Base-by-base conservation (phyloP, 192 early-diverging fungal species). In the Umbelopsis isabellina region DNA sequence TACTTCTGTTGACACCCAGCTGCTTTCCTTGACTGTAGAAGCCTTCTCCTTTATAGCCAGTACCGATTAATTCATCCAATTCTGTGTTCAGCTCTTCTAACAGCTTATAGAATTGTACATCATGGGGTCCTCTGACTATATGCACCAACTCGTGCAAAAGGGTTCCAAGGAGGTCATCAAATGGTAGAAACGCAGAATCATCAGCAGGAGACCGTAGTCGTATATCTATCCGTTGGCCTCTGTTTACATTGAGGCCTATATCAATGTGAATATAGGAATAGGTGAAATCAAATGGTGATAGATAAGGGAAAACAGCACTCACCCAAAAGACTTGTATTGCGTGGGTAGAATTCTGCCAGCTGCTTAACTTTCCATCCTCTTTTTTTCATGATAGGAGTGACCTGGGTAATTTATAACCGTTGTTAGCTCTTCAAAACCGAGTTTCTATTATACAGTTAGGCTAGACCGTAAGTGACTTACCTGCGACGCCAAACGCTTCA, bases 171-270 rank as follows among this genome's bases (percentile, higher is more conserved):
- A 93, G 69, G 49, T 85, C 82, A 47, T 90, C 79, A 49, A 86
- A 88, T 25, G 83, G 80, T 15, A 86, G 70, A 79, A 94, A 93
- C 15, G 21, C 12, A 3, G 44, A 79, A n/a, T 83, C 74, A 66
- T 89, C 83, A 50, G 76, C 71, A 44, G 80, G 76, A 25, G 74
- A 75, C 22, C 92, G 81, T 50, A 94, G 72, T n/a, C 93, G 79
- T 23, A 94, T 76, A 41, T 79, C 72, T 68, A 94, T 92, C 68
- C 85, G 85, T 21, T 74, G 65, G 3, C 92, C 91, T 21, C 77
- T 70, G 82, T 93, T 89, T n/a, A 85, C 77, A 75, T 94, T 94
- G 47, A 89, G 71, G 8, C 93, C 93, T 65, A 83, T 45, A 61
- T 12, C 67, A 35, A 8, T 18, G 27, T 49, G 47, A 16, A 46